phyloP scores from a whole-genome alignment of 1,284 basidiomycete genomes.

The Cutaneotrichosporon spelunceum region DNA sequence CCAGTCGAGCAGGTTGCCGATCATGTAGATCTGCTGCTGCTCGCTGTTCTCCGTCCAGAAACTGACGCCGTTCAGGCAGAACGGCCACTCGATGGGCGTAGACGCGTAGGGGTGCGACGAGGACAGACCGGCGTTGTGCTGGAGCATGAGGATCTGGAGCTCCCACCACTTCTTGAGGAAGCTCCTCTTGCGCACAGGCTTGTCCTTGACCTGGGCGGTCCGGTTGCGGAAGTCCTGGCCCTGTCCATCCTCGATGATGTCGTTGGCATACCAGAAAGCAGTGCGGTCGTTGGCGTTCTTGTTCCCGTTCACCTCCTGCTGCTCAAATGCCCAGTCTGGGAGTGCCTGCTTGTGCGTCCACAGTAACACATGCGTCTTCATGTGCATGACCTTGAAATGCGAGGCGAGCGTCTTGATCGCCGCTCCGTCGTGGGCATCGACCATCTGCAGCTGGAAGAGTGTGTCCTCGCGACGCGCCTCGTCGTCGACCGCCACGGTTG shows the following conservation, averaged over 20 bases:
- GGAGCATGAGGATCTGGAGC: constrained; percentile 90
- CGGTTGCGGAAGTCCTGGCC: constrained; percentile 61
- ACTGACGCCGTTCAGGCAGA: constrained; percentile 89
- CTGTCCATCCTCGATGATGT: constrained; percentile 69
- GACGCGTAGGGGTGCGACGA: constrained; percentile 94
- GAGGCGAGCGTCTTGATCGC: constrained; percentile 87
- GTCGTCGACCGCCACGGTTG: constrained; percentile 72
- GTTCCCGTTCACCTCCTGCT: constrained; percentile 98
- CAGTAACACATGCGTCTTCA: constrained; percentile 83
- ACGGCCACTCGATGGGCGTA: constrained; percentile 95
- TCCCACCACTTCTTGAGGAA: constrained; percentile 96
- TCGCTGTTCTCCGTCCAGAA: constrained; percentile 90
- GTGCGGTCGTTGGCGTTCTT: constrained; percentile 82
- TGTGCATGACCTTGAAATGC: constrained; percentile 84
- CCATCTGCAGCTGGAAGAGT: constrained; percentile 70
- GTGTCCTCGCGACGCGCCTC: constrained; percentile 75
- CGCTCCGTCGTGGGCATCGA: constrained; percentile 69
- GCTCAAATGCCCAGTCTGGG: constrained; percentile 94
- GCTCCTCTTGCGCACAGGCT: constrained; percentile 73
- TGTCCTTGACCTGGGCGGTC: constrained; percentile 57
- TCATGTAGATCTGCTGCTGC: constrained; percentile 91
- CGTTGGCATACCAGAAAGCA: constrained; percentile 82
- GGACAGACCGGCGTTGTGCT: constrained; percentile 94
- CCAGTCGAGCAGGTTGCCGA: constrained; percentile 93
- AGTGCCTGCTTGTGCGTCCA: constrained; percentile 84